A percentile compares a stretch with the other conserved stretches of the same genome.
These are phyloP conservation scores for Hygrocybe punicea DNA, from an alignment of 768 basidiomycete genomes.

Conservation along the genomic window DNA sequence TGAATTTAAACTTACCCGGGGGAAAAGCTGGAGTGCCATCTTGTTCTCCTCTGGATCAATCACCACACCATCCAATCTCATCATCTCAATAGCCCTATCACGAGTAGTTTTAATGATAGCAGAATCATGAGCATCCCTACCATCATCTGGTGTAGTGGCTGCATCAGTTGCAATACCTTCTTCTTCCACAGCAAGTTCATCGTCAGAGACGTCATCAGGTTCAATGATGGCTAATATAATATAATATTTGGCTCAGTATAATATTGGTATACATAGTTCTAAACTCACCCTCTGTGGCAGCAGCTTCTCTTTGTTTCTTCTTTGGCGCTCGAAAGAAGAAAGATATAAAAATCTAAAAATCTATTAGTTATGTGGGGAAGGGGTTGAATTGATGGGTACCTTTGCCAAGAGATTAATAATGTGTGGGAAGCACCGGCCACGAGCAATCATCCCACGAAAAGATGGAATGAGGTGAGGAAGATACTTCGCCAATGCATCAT, in stretches of 20 bases:
- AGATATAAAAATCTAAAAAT: conserved; percentile 22
- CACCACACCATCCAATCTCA: background rate
- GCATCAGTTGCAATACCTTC: conserved; percentile 2
- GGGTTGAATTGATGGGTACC: conserved; percentile 16
- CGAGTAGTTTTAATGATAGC: conserved; percentile 8
- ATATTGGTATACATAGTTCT: background rate
- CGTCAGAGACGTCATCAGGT: conserved; percentile 4
- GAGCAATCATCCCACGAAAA: conserved; percentile 19
- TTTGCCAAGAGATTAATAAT: conserved; percentile 35
- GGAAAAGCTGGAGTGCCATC: conserved; percentile 19
- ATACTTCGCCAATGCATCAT: conserved; percentile 20
- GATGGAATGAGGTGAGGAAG: conserved; percentile 18
- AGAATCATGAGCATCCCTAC: conserved; percentile 18
- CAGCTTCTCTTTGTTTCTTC: conserved; percentile 11
- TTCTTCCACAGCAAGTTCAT: conserved; percentile 10
- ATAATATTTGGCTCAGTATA: background rate
- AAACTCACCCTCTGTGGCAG: too few relatives aligned
- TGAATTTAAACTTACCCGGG: background rate
- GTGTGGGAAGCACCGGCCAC: conserved; percentile 29
- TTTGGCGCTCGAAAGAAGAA: conserved; percentile 27
- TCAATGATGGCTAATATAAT: too few relatives aligned
- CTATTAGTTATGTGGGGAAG: conserved; percentile 1
- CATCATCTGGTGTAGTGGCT: conserved; percentile 12
- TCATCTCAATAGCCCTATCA: conserved; percentile 9
- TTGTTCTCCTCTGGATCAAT: conserved; percentile 8